Evolutionary conservation across 805 yeast genomes (phyloP).

Genomic region (Metschnikowia corniflorae): DNA sequence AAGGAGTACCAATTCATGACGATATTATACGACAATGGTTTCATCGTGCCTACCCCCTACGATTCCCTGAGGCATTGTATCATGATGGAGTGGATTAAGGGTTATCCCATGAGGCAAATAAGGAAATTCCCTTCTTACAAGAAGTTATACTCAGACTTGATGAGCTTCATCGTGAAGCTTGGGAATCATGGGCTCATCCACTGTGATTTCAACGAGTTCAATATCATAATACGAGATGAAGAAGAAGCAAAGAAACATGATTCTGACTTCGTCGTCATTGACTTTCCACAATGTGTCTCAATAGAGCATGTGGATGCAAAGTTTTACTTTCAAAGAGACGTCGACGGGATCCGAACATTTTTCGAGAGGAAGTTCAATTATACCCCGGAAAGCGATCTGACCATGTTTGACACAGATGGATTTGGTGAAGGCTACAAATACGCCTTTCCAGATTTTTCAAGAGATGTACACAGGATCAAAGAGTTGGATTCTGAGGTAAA

Average conservation of each 20-base stretch:
- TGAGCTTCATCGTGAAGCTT: slow-evolving; percentile 79
- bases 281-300: slow-evolving; percentile 97
- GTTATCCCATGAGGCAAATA: slow-evolving; percentile 86
- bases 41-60: slow-evolving; percentile 82
- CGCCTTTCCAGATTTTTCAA: slow-evolving; percentile 72
- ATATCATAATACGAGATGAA: slow-evolving; percentile 76
- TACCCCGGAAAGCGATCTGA: slow-evolving; percentile 60
- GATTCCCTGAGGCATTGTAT: slow-evolving; percentile 91
- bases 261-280: slow-evolving; percentile 83
- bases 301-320: slow-evolving; percentile 88
- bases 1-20: slow-evolving; percentile 90
- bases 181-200: slow-evolving; percentile 91
- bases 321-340: slow-evolving; percentile 86
- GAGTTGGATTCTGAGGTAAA: slow-evolving; percentile 80
- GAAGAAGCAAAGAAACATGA: slow-evolving; percentile 48
- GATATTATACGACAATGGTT: slow-evolving; percentile 68
- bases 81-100: slow-evolving; percentile 86
- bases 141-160: slow-evolving; percentile 74
- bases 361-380: slow-evolving; percentile 77
- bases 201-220: slow-evolving; percentile 97
- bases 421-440: slow-evolving; percentile 75
- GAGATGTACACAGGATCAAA: slow-evolving; percentile 69
- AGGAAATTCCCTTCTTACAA: slow-evolving; percentile 66
- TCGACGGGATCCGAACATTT: slow-evolving; percentile 81
- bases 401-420: slow-evolving; percentile 76